A percentile compares a stretch with the other conserved stretches of the same genome.
These are phyloP conservation scores for Dalbergia oliveri DNA, from an alignment of 306 rosid genomes.

Conservation along the genomic window DNA sequence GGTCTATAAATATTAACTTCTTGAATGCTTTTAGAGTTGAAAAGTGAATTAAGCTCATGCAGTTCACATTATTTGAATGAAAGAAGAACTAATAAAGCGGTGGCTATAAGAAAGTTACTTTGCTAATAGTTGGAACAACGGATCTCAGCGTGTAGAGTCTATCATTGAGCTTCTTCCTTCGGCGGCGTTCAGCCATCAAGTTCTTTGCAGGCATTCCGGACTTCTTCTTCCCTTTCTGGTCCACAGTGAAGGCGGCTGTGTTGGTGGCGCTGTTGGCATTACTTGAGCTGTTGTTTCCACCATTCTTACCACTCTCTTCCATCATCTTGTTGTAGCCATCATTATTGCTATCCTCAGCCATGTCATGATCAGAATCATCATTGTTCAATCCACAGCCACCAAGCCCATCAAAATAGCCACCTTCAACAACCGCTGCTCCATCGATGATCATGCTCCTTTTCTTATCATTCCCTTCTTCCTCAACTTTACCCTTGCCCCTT, in stretches of 20 bases:
- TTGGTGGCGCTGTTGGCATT: slow-evolving; percentile 51
- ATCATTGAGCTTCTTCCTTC: slow-evolving; percentile 80
- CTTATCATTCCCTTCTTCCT: slow-evolving; percentile 46
- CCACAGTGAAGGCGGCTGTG: slow-evolving; percentile 11
- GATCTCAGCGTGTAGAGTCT: slow-evolving; percentile 78
- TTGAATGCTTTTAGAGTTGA: neutral
- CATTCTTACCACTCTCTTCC: slow-evolving; percentile 30
- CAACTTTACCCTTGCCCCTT: slow-evolving; percentile 33
- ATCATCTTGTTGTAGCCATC: slow-evolving; percentile 8
- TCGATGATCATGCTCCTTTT: slow-evolving; percentile 43
- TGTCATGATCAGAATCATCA: slow-evolving; percentile 72
- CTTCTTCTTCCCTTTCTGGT: slow-evolving; percentile 72
- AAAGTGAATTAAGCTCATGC: neutral
- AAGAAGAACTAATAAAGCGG: neutral
- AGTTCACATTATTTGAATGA: neutral
- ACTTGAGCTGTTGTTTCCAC: slow-evolving; percentile 41
- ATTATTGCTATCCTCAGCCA: slow-evolving; percentile 44
- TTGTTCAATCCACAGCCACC: slow-evolving; percentile 53
- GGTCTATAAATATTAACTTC: neutral
- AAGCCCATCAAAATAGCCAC: slow-evolving; percentile 54
- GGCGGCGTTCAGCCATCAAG: slow-evolving; percentile 81
- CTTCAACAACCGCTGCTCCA: slow-evolving; percentile 57
- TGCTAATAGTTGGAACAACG: slow-evolving; percentile 80
- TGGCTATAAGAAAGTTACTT: slow-evolving; percentile 49
- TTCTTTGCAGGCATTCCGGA: slow-evolving; percentile 74